phyloP scores from a whole-genome alignment of 1,139 yeast species.

The Zygotorulaspora mrakii region DNA sequence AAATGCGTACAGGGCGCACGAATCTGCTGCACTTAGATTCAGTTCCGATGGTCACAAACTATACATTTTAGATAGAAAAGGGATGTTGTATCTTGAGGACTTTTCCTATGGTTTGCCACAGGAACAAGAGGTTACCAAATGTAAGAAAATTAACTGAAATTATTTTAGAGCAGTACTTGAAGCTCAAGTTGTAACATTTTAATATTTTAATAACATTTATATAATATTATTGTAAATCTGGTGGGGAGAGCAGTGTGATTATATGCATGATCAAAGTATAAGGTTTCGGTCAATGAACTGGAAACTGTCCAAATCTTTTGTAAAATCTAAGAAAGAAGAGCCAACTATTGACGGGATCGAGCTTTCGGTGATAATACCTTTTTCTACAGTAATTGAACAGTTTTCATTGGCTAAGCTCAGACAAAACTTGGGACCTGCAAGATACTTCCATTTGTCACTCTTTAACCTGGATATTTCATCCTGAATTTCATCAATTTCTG shows the following conservation, averaged over 20 bases:
- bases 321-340: constrained; percentile 58
- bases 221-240: too few species aligned
- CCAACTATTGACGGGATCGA: constrained; percentile 18
- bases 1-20: constrained; percentile 61
- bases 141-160: constrained; percentile 52
- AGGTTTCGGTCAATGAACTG: constrained; percentile 3
- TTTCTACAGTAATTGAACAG: constrained; percentile 27
- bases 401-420: constrained; percentile 18
- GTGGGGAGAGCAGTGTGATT: too few species aligned
- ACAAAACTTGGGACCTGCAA: constrained; percentile 32
- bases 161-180: too few species aligned
- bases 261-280: constrained; percentile 1
- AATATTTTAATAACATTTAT: too few species aligned
- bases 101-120: constrained; percentile 83
- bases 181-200: too few species aligned
- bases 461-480: constrained; percentile 21
- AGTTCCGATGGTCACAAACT: constrained; percentile 79
- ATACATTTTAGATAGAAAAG: constrained; percentile 75
- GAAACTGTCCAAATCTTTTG: constrained; percentile 2
- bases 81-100: constrained; percentile 72
- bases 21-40: constrained; percentile 72
- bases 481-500: constrained; percentile 25
- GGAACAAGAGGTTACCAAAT: constrained; percentile 72
- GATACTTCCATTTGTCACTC: constrained; percentile 32
- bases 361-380: constrained; percentile 27